Conservation (phyloP, 2,329 filamentous ascomycete genomes). For the Chrysosporium keratinophilum region DNA sequence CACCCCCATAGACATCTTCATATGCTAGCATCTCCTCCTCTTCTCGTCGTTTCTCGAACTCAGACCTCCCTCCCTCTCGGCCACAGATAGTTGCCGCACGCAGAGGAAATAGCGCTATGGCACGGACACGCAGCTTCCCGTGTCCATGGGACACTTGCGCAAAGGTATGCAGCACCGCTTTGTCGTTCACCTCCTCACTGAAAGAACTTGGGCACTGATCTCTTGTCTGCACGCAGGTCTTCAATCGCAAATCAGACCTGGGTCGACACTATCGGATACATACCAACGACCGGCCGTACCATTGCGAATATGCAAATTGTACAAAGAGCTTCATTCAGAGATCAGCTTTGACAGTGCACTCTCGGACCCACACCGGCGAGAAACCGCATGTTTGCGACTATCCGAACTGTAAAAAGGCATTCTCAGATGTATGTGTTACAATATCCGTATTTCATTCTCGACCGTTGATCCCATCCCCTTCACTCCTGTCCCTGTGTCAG, state of each 20-base stretch:
- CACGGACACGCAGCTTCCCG: conserved; percentile 36
- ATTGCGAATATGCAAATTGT: conserved; percentile 36
- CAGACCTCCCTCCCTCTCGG: background rate
- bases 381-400: conserved; percentile 37
- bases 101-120: conserved; percentile 22
- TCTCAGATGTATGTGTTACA: conserved; percentile 32
- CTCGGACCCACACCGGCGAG: conserved; percentile 37
- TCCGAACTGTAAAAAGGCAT: conserved; percentile 35
- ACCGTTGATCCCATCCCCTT: background rate
- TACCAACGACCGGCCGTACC: conserved; percentile 41
- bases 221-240: conserved; percentile 27
- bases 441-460: conserved; percentile 7
- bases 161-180: conserved; percentile 27
- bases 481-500: background rate
- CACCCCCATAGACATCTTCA: background rate
- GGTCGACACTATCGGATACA: conserved; percentile 40
- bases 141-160: conserved; percentile 36
- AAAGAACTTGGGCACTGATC: conserved; percentile 3
- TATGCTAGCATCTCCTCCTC: background rate
- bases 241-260: conserved; percentile 42
- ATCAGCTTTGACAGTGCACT: conserved; percentile 39
- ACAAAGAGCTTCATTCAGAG: conserved; percentile 42
- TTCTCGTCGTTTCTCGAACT: background rate
- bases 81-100: background rate
- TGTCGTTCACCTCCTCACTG: background rate